phyloP scores from a whole-genome alignment of 192 early-diverging fungal genomes.

The Chytriomyces confervae region DNA sequence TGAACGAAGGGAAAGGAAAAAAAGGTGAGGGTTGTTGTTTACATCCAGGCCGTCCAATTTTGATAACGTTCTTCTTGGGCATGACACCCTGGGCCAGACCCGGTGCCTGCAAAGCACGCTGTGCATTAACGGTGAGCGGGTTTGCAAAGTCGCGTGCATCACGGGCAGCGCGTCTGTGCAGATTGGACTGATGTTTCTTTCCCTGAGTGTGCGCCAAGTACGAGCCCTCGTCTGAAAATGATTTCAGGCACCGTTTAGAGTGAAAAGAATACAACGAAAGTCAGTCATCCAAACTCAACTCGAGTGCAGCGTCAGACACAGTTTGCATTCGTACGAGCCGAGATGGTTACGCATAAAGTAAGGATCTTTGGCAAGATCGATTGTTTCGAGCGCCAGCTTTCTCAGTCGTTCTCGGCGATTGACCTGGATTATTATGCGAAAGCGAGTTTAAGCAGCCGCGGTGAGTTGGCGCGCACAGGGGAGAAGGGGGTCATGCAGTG shows the following conservation, averaged over 20 bases:
- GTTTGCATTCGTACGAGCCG: conserved; percentile 65
- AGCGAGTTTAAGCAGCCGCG: no score
- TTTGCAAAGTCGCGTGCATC: conserved; percentile 65
- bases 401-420: conserved; percentile 91
- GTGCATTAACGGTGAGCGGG: conserved; percentile 31
- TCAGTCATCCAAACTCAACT: conserved; percentile 38
- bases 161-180: conserved; percentile 84
- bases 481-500: no score
- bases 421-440: no score
- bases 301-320: conserved; percentile 69
- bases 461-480: no score
- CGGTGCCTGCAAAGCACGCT: conserved; percentile 26
- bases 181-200: conserved; percentile 96
- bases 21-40: no score
- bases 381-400: conserved; percentile 92
- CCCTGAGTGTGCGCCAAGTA: conserved; percentile 98
- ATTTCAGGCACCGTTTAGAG: conserved; percentile 12
- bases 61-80: conserved; percentile 77
- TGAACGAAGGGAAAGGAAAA: no score
- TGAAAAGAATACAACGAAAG: conserved; percentile 63
- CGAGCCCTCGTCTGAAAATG: conserved; percentile 78
- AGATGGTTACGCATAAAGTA: conserved; percentile 91
- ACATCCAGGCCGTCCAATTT: conserved; percentile 94
- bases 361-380: conserved; percentile 94
- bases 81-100: conserved; percentile 34